Base-by-base conservation (phyloP, 202 grass and related monocot genomes). In the Brachypodium distachyon region DNA sequence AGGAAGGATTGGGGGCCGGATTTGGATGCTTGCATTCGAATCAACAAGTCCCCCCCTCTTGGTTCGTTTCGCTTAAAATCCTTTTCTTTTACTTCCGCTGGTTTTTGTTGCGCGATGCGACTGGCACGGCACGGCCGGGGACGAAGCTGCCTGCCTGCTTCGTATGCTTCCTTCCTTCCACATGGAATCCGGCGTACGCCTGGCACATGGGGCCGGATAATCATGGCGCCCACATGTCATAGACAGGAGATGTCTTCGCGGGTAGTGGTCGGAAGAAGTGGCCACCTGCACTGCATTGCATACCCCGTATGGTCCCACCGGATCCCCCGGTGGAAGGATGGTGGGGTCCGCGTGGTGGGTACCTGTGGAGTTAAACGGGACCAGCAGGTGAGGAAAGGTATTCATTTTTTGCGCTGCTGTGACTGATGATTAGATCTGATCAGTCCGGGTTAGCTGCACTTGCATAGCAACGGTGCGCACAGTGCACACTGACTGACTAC, bases 111-210 rank as follows among this genome's bases (percentile, higher is more conserved):
- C 61, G 25, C 56, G 82, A 73, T n/a, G 80, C 58, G 67, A 29
- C 61, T 25, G 69, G 16, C 26, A 60, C 61, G 46, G n/a, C n/a
- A n/a, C n/a, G n/a, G n/a, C n/a, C n/a, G n/a, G n/a, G 47, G 47
- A 66, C 73, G 85, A 82, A 87, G 66, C 79, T 73, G 79, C 73
- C 56, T 77, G 66, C 57, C 73, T 72, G 73, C 79, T 87, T 87
- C 85, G 46, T n/a, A n/a, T n/a, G n/a, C n/a, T n/a, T n/a, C n/a
- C n/a, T n/a, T n/a, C n/a, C n/a, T n/a, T n/a, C n/a, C n/a, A n/a
- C n/a, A 0, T 11, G 12, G 33, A 69, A 18, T 56, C 63, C 9
- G 34, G 37, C 78, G 78, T 77, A 82, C 72, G 34, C 71, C 76
- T 17, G 77, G 36, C 33, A 40, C 0, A 65, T 52, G 64, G 81